phyloP scores from a whole-genome alignment of 768 basidiomycete genomes.

The Omphalotus guepiniiformis region DNA sequence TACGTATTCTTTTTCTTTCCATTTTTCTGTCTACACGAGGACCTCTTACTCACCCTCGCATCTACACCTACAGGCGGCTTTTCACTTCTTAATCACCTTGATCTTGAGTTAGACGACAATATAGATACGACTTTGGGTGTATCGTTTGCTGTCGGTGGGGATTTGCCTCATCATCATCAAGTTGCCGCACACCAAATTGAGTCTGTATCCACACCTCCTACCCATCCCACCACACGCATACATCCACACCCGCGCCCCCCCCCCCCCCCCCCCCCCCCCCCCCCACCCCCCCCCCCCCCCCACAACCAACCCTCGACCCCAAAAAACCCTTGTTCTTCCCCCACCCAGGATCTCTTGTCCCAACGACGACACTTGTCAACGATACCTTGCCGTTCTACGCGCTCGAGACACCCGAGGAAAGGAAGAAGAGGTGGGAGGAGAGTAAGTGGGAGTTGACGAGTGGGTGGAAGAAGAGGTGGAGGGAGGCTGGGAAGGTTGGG shows the following conservation, averaged over 20 bases:
- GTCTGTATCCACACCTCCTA: too few relatives aligned
- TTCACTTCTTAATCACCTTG: conserved; percentile 71
- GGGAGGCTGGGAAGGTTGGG: conserved; percentile 68
- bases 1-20: conserved; percentile 23
- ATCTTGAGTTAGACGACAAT: conserved; percentile 68
- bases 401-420: conserved; percentile 52
- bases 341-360: conserved; percentile 22
- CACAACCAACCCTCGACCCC: conserved; percentile 40
- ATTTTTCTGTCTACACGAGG: background rate
- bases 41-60: background rate
- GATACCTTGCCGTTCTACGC: conserved; percentile 2
- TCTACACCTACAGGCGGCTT: conserved; percentile 63
- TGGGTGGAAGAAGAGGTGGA: conserved; percentile 74
- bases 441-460: conserved; percentile 60
- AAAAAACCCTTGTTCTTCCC: conserved; percentile 66
- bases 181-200: conserved; percentile 10
- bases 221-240: too few relatives aligned
- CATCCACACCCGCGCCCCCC: conserved; percentile 3
- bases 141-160: too few relatives aligned
- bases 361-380: conserved; percentile 9
- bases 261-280: conserved; percentile 7
- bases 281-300: conserved; percentile 20
- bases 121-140: conserved; percentile 21
- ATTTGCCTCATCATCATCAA: conserved; percentile 5
- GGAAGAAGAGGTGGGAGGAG: conserved; percentile 68